Percentiles rank a stretch among this genome's conserved stretches.
phyloP scores from a whole-genome alignment of 2,329 filamentous ascomycete genomes.

The Aureobasidium sp. region DNA sequence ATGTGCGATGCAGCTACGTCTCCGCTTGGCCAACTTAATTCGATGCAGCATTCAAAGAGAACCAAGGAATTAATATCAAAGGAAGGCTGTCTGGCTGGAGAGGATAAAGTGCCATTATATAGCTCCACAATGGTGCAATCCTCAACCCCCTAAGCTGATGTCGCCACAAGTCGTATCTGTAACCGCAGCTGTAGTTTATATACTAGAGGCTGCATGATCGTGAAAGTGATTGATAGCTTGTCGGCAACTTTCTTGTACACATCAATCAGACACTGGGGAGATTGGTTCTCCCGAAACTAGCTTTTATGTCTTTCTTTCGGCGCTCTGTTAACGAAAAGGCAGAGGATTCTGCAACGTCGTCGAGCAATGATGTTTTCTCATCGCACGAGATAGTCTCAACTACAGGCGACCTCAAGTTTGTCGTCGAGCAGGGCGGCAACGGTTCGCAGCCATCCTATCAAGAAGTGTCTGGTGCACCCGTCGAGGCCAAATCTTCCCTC shows the following conservation, averaged over 20 bases:
- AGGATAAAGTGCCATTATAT: background rate
- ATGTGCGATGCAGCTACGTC: background rate
- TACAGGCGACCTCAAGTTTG: slow-evolving; percentile 39
- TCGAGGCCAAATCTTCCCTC: slow-evolving; percentile 52
- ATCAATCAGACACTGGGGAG: background rate
- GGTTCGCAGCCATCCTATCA: slow-evolving; percentile 48
- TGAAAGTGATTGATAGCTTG: background rate
- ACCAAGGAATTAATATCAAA: background rate
- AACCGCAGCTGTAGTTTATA: background rate
- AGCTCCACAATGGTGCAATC: slow-evolving; percentile 5
- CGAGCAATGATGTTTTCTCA: background rate
- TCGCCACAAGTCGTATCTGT: background rate
- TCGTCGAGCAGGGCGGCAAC: slow-evolving; percentile 43
- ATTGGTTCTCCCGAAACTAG: background rate
- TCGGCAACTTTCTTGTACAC: background rate
- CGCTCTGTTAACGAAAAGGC: background rate
- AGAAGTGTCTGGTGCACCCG: slow-evolving; percentile 55
- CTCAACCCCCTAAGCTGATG: background rate
- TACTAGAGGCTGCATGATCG: background rate
- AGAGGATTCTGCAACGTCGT: background rate
- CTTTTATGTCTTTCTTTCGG: background rate
- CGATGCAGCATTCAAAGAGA: background rate
- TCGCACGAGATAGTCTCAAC: slow-evolving; percentile 10
- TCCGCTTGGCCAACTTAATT: background rate
- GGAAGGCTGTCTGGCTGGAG: background rate